Evolutionary conservation across 768 basidiomycete species (phyloP).

Genomic region (Trametes coccinea): DNA sequence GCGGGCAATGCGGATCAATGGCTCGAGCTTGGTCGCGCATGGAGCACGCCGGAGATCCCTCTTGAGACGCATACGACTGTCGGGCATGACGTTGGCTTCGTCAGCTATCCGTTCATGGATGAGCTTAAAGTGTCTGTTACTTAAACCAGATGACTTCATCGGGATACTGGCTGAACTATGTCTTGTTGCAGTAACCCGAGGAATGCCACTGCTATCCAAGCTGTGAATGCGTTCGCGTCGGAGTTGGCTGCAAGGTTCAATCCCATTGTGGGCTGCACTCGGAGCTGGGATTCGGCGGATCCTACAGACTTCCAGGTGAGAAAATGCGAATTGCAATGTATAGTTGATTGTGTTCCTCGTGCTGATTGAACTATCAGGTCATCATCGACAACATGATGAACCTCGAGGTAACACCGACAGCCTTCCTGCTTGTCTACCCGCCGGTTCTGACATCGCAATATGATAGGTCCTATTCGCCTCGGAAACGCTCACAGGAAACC

Average conservation of each 20-base stretch:
- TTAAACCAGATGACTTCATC: background rate
- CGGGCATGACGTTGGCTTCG: constrained; percentile 71
- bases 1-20: constrained; percentile 52
- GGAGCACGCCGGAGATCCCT: constrained; percentile 52
- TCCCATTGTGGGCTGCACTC: constrained; percentile 62
- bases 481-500: constrained; percentile 57
- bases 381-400: constrained; percentile 86
- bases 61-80: constrained; percentile 48
- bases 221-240: constrained; percentile 57
- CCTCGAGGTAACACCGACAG: constrained; percentile 43
- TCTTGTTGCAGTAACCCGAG: constrained; percentile 47
- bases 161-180: background rate
- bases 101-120: constrained; percentile 67
- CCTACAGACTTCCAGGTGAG: constrained; percentile 59
- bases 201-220: constrained; percentile 56
- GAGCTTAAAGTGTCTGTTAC: constrained; percentile 57
- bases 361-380: constrained; percentile 40
- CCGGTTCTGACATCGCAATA: background rate
- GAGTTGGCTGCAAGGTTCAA: constrained; percentile 59
- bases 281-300: constrained; percentile 65
- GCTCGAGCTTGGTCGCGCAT: constrained; percentile 52
- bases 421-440: too few species aligned
- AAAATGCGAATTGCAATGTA: background rate
- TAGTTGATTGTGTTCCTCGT: background rate
- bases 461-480: constrained; percentile 53